Conservation (phyloP, 169 alveolate genomes). For the Plasmodium relictum region DNA sequence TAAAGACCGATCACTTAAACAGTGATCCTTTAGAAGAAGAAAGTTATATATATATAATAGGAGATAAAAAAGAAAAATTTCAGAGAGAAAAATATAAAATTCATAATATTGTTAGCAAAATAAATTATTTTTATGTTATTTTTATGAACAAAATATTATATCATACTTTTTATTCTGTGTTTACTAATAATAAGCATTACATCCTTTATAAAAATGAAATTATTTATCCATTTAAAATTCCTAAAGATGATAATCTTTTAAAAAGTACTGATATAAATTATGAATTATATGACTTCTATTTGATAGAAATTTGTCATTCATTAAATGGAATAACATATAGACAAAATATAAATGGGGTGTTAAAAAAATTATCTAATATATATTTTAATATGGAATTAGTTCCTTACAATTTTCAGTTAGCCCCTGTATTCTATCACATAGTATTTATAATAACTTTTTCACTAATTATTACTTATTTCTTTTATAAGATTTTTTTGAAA, state of each 20-base stretch:
- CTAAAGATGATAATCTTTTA: not conserved
- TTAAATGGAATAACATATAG: slow-evolving; percentile 69
- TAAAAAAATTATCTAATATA: slow-evolving; percentile 30
- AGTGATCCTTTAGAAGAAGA: slow-evolving; percentile 75
- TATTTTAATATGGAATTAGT: slow-evolving; percentile 74
- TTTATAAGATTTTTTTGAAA: slow-evolving; percentile 58
- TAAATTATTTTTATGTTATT: slow-evolving; percentile 40
- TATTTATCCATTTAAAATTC: slow-evolving; percentile 45
- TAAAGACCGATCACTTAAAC: slow-evolving; percentile 74
- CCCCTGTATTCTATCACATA: slow-evolving; percentile 66
- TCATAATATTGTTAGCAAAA: slow-evolving; percentile 7
- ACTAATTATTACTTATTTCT: slow-evolving; percentile 30
- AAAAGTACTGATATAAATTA: not conserved
- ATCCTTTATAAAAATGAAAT: slow-evolving; percentile 56
- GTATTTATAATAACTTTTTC: slow-evolving; percentile 44
- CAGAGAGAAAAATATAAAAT: not conserved
- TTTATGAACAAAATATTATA: slow-evolving; percentile 49
- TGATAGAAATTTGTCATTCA: slow-evolving; percentile 62
- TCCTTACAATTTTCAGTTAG: slow-evolving; percentile 49
- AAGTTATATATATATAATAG: slow-evolving; percentile 44
- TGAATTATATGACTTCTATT: slow-evolving; percentile 26
- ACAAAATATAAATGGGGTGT: slow-evolving; percentile 38
- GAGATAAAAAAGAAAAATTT: slow-evolving; percentile 51
- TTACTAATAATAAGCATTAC: slow-evolving; percentile 14
- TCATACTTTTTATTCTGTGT: slow-evolving; percentile 59